Conservation (phyloP, 805 yeast genomes). For the Grigorovia transvaalensis region DNA sequence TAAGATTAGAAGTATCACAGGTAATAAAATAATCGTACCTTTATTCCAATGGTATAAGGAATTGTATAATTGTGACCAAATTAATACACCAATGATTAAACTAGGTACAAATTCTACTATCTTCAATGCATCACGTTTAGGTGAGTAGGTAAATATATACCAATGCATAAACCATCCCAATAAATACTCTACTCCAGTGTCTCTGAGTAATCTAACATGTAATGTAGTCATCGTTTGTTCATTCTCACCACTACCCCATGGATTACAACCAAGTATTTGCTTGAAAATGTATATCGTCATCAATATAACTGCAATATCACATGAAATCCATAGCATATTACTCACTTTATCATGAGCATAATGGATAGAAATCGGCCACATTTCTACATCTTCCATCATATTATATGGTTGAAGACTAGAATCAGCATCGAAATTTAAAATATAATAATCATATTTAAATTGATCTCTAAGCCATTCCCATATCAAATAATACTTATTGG, state of each 20-base stretch:
- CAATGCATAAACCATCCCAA: constrained; percentile 25
- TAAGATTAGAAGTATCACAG: not conserved
- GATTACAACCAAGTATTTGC: constrained; percentile 11
- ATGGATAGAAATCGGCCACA: constrained; percentile 15
- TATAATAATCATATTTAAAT: constrained; percentile 15
- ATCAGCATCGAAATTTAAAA: not conserved
- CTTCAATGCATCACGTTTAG: constrained; percentile 3
- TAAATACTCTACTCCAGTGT: constrained; percentile 12
- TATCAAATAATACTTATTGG: not conserved
- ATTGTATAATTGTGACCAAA: constrained; percentile 9
- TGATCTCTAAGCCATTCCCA: constrained; percentile 5
- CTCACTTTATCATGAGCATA: constrained; percentile 2
- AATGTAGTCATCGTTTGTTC: not conserved
- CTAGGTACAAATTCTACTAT: constrained; percentile 17
- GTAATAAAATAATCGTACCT: not conserved
- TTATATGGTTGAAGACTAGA: not conserved
- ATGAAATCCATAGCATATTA: constrained; percentile 12
- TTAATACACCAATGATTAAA: constrained; percentile 12
- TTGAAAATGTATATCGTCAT: constrained; percentile 1
- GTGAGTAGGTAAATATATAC: constrained; percentile 13
- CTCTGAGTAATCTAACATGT: constrained; percentile 5
- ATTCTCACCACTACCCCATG: constrained; percentile 5
- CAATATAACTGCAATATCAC: constrained; percentile 7
- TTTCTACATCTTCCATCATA: constrained; percentile 1
- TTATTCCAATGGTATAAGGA: constrained; percentile 8